These are phyloP conservation scores for Beta macrorhiza DNA, from an alignment of 179 eudicot genomes.

Conservation along the genomic window DNA sequence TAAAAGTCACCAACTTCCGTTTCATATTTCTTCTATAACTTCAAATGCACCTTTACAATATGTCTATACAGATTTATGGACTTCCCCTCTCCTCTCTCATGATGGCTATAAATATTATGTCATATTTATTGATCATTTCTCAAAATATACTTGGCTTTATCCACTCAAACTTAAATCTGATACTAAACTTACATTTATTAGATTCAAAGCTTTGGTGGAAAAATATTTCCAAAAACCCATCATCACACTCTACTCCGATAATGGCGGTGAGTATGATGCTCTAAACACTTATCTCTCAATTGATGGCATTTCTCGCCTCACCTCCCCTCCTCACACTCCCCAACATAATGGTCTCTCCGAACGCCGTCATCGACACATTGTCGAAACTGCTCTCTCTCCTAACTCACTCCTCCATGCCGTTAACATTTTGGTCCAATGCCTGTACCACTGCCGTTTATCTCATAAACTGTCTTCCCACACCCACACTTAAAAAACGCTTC, in stretches of 20 bases:
- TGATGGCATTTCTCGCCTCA: constrained; percentile 12
- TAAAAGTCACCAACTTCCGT: neutral
- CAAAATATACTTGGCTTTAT: neutral
- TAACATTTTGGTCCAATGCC: neutral
- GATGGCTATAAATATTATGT: constrained; percentile 15
- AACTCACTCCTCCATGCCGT: neutral
- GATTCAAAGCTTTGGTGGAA: neutral
- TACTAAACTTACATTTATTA: neutral
- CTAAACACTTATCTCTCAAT: neutral
- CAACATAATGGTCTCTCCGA: neutral
- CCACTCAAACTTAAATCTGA: neutral
- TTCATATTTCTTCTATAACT: neutral
- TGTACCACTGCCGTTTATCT: neutral
- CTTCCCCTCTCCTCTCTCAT: neutral
- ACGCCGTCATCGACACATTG: constrained; percentile 12
- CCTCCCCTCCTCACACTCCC: constrained; percentile 8
- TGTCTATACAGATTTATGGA: neutral
- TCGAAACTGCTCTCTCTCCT: neutral
- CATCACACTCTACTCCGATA: neutral
- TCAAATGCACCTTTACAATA: neutral
- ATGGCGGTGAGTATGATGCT: neutral
- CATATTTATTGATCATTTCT: neutral
- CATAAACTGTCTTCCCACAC: neutral
- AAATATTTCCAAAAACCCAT: neutral
- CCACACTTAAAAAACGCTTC: neutral